Evolutionary conservation across 768 basidiomycete genomes (phyloP).

Genomic region (Asterophora lycoperdoides): DNA sequence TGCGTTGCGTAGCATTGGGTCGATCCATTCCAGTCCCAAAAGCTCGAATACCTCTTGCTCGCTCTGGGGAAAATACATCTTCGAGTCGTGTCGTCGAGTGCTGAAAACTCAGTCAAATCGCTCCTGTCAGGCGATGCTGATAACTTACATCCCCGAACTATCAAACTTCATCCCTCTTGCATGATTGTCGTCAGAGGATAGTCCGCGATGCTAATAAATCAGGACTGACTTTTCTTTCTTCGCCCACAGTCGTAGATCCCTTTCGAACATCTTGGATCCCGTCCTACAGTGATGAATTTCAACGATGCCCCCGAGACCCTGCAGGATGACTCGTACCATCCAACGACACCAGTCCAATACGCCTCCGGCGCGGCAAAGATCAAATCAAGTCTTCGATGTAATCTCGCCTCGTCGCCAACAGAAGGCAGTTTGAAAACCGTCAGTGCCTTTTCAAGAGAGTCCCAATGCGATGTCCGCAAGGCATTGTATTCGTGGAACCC

Average conservation of each 20-base stretch:
- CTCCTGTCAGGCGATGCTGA: background rate
- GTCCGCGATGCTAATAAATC: background rate
- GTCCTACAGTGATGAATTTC: slow-evolving; percentile 48
- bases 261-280: slow-evolving; percentile 86
- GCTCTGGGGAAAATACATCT: slow-evolving; percentile 51
- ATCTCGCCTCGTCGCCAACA: slow-evolving; percentile 27
- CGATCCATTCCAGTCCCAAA: slow-evolving; percentile 65
- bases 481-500: slow-evolving; percentile 54
- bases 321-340: slow-evolving; percentile 51
- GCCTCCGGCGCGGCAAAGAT: slow-evolving; percentile 74
- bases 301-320: background rate
- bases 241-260: slow-evolving; percentile 76
- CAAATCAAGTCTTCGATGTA: slow-evolving; percentile 74
- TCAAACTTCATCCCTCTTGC: slow-evolving; percentile 78
- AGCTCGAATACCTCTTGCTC: slow-evolving; percentile 73
- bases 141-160: slow-evolving; percentile 69
- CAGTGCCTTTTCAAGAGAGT: slow-evolving; percentile 80
- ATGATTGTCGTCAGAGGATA: background rate
- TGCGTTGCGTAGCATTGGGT: slow-evolving; percentile 70
- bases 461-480: slow-evolving; percentile 60
- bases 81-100: slow-evolving; percentile 61
- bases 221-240: slow-evolving; percentile 52
- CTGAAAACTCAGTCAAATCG: slow-evolving; percentile 27
- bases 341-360: slow-evolving; percentile 87
- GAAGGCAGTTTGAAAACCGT: slow-evolving; percentile 70